Evolutionary conservation across 805 yeast species (phyloP), one percentile per base, ranked within the genome.

Genomic region (Blastobotrys americana): DNA sequence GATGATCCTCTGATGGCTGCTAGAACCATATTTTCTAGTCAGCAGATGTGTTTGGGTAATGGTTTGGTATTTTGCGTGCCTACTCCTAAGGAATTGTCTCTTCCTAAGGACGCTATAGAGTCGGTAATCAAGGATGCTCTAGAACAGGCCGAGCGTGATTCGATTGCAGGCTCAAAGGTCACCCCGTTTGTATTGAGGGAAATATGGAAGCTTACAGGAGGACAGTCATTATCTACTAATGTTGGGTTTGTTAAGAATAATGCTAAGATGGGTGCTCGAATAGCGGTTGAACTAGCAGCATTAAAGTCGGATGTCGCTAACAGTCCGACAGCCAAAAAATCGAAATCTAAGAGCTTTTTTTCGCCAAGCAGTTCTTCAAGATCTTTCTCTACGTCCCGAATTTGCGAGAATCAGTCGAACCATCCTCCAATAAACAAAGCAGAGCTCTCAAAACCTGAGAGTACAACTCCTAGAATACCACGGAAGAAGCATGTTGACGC

Each of bases 51-150:
- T 0, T 64, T 85, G 47, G 56, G 67, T 0, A 74, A 82, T n/a
- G 96, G 96, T 0, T 76, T 71, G 47, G 72, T 88, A 8, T 78
- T 87, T 53, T 87, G 96, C 58, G 72, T 84, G 8, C 96, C 96
- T 0, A 89, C 95, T 0, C 94, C 95, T 0, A 60, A 55, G 5
- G 73, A 74, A 3, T 61, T 71, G 33, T 86, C 94, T 0, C 61
- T 87, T 45, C 72, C 74, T 23, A 67, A 75, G 3, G 66, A 56
- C 0, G 66, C 72, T 40, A 82, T 87, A 20, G 69, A 69, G 46
- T 57, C 48, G 1, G 72, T 84, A 16, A 84, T 87, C 43, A 71
- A 70, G 3, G 64, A 67, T 5, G 87, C 95, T 1, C 70, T 73
- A 38, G 46, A 44, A 2, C 78, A 75, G 44, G 94, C 95, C 1